Percentiles rank a stretch among this genome's conserved stretches.
phyloP scores from a whole-genome alignment of 108 stramenopile species.

The Epithemia pelagica region DNA sequence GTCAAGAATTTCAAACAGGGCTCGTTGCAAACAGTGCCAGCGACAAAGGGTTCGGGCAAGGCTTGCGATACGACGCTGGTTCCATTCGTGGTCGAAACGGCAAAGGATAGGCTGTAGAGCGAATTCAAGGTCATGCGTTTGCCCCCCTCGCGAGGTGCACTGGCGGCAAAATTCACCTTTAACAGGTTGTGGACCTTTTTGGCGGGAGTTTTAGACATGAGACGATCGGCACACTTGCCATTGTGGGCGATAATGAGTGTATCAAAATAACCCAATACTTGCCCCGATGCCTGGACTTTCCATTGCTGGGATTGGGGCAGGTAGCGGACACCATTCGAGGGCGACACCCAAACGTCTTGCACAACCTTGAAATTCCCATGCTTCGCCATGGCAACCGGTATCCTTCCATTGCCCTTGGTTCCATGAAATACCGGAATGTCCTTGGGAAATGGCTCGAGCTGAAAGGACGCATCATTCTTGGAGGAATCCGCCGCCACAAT shows the following conservation, averaged over 20 bases:
- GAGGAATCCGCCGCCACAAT: constrained; percentile 1
- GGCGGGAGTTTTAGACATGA: constrained; percentile 77
- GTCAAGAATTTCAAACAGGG: constrained; percentile 50
- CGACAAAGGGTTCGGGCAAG: constrained; percentile 30
- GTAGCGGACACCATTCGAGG: constrained; percentile 66
- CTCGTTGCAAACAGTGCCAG: constrained; percentile 57
- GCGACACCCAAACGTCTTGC: constrained; percentile 83
- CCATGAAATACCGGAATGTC: constrained; percentile 48
- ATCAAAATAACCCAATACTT: constrained; percentile 58
- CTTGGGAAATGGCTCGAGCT: constrained; percentile 4
- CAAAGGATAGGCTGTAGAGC: constrained; percentile 67
- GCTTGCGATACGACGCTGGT: constrained; percentile 19
- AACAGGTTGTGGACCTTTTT: constrained; percentile 55
- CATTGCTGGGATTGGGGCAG: constrained; percentile 29
- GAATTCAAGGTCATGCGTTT: constrained; percentile 76
- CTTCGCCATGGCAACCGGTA: constrained; percentile 38
- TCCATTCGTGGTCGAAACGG: constrained; percentile 7
- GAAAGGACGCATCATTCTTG: neutral
- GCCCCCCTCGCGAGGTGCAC: constrained; percentile 55
- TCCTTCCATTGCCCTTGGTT: constrained; percentile 46
- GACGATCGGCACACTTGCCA: constrained; percentile 87
- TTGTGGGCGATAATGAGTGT: constrained; percentile 76
- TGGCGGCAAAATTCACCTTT: constrained; percentile 61
- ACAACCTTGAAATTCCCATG: constrained; percentile 21
- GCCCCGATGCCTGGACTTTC: constrained; percentile 45